Evolutionary conservation across 495 filamentous ascomycete genomes (phyloP), one percentile per base, ranked within the genome.

Genomic region (Glonium stellatum): DNA sequence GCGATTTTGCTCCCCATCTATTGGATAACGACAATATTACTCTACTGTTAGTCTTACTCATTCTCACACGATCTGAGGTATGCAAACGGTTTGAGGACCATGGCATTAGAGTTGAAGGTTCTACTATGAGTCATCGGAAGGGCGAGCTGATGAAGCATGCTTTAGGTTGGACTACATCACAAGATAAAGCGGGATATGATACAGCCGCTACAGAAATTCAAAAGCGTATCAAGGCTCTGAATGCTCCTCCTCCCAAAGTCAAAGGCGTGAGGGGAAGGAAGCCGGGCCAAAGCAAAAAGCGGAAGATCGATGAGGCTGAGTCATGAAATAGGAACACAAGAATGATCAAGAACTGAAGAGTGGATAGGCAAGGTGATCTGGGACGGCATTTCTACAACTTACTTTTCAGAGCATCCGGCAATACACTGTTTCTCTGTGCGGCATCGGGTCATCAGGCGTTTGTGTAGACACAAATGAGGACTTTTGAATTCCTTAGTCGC

Each of bases 11-110:
- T 18, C 65, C 65, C 0, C 65, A 67, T 22, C 47, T 67, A 4
- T 49, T 67, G 8, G 65, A 67, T 54, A 67, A 67, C 48, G 65
- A 67, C 55, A 67, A 67, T 35, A 50, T 59, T 1, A 61, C 47
- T 34, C 61, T 67, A 13, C 65, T 67, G 34, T 51, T 64, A n/a
- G 61, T 67, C 1, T 54, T 67, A 0, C 57, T 67, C 36, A 67
- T 67, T 27, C 36, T 67, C n/a, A 49, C 65, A 0, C 61, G 65
- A 1, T 58, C 61, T 5, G 65, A 67, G 37, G 36, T 64, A 53
- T 59, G 56, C 34, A 21, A 35, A 21, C 60, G 65, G 10, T 67
- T 67, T 50, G 58, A 61, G 12, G 35, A 63, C 6, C 63, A 61
- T 21, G 65, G 65, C 11, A 67, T 67, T 27, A 60, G 65, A 12